phyloP scores from a whole-genome alignment of 331 rosid species.

The Pyracantha coccinea region DNA sequence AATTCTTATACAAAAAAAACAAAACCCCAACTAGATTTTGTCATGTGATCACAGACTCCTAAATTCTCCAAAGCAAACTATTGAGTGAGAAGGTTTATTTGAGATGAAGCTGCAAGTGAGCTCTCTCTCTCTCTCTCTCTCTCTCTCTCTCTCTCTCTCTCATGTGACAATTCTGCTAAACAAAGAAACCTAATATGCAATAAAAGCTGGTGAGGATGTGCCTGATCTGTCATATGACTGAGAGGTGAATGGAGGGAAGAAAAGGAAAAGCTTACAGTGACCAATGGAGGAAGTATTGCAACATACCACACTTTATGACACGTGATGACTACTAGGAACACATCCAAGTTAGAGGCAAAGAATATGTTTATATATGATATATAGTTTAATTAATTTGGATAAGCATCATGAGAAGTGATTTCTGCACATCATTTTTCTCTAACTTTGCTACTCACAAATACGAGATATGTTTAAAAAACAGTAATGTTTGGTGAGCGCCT shows the following conservation, averaged over 20 bases:
- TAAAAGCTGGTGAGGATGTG: slow-evolving; percentile 18
- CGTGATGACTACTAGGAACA: slow-evolving; percentile 30
- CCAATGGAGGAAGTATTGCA: slow-evolving; percentile 9
- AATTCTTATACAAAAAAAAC: too few relatives aligned
- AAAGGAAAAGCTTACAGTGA: slow-evolving; percentile 13
- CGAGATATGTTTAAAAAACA: slow-evolving; percentile 12
- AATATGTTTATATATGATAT: slow-evolving; percentile 6
- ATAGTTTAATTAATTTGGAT: slow-evolving; percentile 9
- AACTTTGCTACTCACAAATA: neutral
- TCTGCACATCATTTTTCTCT: too few relatives aligned
- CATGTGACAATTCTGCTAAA: slow-evolving; percentile 11
- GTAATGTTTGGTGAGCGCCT: slow-evolving; percentile 39
- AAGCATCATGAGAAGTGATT: neutral
- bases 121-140: too few relatives aligned
- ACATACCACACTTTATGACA: slow-evolving; percentile 18
- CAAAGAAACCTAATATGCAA: slow-evolving; percentile 19
- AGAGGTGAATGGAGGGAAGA: neutral
- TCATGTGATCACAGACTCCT: too few relatives aligned
- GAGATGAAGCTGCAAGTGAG: too few relatives aligned
- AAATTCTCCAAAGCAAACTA: too few relatives aligned
- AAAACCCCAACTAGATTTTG: too few relatives aligned
- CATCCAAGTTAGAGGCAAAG: slow-evolving; percentile 36
- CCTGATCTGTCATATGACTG: slow-evolving; percentile 15
- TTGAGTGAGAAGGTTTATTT: too few relatives aligned
- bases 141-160: neutral